Evolutionary conservation across 306 rosid genomes (phyloP).

Genomic region (Quercus parvula): DNA sequence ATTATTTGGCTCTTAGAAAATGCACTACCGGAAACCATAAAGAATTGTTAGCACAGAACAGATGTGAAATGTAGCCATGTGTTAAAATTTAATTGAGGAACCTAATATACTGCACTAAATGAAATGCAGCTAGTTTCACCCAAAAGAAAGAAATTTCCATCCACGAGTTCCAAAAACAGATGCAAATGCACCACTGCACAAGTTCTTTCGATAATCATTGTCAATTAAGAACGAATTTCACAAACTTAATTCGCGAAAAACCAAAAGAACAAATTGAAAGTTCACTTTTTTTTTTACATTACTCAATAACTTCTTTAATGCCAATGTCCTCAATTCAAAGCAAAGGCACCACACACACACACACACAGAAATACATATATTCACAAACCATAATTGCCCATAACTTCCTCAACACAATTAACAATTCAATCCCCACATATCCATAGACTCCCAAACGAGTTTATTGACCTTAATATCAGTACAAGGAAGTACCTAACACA

Average conservation of each 20-base stretch:
- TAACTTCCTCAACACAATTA: neutral
- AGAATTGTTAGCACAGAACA: too few relatives aligned
- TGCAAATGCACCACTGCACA: too few relatives aligned
- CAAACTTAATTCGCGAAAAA: too few relatives aligned
- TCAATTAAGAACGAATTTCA: too few relatives aligned
- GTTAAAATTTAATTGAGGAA: too few relatives aligned
- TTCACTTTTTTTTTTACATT: neutral
- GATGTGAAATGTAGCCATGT: too few relatives aligned
- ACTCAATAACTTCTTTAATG: neutral
- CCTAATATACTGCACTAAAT: too few relatives aligned
- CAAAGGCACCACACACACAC: neutral
- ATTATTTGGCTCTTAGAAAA: neutral
- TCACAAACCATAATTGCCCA: neutral
- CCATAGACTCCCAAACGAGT: neutral
- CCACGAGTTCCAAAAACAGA: too few relatives aligned
- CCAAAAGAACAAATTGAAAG: too few relatives aligned
- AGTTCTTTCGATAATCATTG: too few relatives aligned
- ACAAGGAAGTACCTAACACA: neutral
- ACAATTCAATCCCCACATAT: neutral
- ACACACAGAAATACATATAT: neutral
- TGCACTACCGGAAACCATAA: neutral
- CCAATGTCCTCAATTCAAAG: neutral
- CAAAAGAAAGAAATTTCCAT: too few relatives aligned
- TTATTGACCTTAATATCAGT: neutral
- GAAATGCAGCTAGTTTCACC: too few relatives aligned